Percentiles rank a stretch among this genome's conserved stretches.
These are phyloP conservation scores for Colletotrichum gloeosporioides DNA, from an alignment of 2,329 filamentous ascomycete genomes.

Conservation along the genomic window DNA sequence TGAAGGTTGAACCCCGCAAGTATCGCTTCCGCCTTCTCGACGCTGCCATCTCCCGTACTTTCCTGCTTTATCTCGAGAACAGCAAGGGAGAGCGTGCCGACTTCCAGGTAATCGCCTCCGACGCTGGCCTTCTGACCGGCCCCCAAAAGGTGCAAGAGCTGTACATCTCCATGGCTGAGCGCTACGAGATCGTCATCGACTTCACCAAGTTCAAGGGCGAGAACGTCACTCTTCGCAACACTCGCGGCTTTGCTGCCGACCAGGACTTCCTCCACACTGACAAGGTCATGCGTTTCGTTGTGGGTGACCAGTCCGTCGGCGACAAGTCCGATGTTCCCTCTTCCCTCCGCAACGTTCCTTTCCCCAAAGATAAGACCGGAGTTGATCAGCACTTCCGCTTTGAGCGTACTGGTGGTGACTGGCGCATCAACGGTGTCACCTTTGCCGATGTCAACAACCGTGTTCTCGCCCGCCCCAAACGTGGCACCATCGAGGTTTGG, in stretches of 20 bases:
- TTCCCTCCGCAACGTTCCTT: conserved; percentile 22
- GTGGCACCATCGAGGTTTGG: conserved; percentile 47
- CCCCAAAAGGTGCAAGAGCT: conserved; percentile 45
- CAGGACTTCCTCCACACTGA: conserved; percentile 51
- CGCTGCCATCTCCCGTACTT: conserved; percentile 45
- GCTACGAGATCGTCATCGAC: conserved; percentile 58
- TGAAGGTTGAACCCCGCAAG: conserved; percentile 58
- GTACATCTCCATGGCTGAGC: conserved; percentile 55
- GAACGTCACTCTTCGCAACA: conserved; percentile 52
- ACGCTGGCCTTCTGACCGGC: conserved; percentile 49
- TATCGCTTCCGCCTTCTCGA: conserved; percentile 58
- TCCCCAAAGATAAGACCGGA: conserved; percentile 17
- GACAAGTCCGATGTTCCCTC: conserved; percentile 28
- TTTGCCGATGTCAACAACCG: conserved; percentile 46
- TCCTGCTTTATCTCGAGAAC: conserved; percentile 44
- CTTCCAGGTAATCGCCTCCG: conserved; percentile 55
- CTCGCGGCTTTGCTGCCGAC: conserved; percentile 39
- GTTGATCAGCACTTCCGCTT: conserved; percentile 23
- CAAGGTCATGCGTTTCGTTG: conserved; percentile 48
- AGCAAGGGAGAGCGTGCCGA: conserved; percentile 30
- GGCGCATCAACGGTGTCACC: conserved; percentile 48
- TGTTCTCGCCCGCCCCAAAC: conserved; percentile 44
- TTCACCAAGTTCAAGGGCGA: conserved; percentile 52
- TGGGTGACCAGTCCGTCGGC: conserved; percentile 36
- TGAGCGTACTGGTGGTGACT: conserved; percentile 26